Percentiles rank a stretch among this genome's conserved stretches.
phyloP scores from a whole-genome alignment of 768 basidiomycete species.

The Termitomyces heimii region DNA sequence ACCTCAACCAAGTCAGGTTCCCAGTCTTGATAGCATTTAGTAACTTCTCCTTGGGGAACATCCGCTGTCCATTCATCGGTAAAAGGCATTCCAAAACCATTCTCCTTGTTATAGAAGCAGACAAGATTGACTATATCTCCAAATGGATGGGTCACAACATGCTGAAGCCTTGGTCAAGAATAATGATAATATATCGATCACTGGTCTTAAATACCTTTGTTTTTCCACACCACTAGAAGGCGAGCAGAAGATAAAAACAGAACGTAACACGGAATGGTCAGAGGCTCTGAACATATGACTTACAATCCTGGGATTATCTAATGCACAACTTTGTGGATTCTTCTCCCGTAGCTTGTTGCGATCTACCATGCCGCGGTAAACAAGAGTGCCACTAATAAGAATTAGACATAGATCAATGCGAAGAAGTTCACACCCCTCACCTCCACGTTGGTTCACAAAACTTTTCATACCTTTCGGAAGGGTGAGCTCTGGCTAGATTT shows the following conservation, averaged over 20 bases:
- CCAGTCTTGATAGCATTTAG: background rate
- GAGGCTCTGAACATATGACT: background rate
- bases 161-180: constrained; percentile 7
- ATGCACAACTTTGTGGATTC: background rate
- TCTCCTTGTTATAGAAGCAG: constrained; percentile 15
- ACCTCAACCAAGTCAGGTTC: constrained; percentile 2
- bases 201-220: background rate
- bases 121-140: constrained; percentile 16
- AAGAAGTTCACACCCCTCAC: background rate
- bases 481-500: background rate
- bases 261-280: background rate
- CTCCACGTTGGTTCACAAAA: constrained; percentile 4
- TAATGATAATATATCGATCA: too few species aligned
- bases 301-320: constrained; percentile 6
- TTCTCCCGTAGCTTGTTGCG: constrained; percentile 2
- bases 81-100: constrained; percentile 14
- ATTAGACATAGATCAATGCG: background rate
- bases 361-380: background rate
- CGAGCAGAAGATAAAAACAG: background rate
- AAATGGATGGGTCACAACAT: constrained; percentile 20
- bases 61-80: constrained; percentile 14
- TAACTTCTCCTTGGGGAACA: background rate
- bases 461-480: constrained; percentile 1
- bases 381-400: constrained; percentile 1
- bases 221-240: constrained; percentile 7